A percentile compares a stretch with the other conserved stretches of the same genome.
Conservation (phyloP, 495 filamentous ascomycete genomes). For the Thermochaetoides thermophila region DNA sequence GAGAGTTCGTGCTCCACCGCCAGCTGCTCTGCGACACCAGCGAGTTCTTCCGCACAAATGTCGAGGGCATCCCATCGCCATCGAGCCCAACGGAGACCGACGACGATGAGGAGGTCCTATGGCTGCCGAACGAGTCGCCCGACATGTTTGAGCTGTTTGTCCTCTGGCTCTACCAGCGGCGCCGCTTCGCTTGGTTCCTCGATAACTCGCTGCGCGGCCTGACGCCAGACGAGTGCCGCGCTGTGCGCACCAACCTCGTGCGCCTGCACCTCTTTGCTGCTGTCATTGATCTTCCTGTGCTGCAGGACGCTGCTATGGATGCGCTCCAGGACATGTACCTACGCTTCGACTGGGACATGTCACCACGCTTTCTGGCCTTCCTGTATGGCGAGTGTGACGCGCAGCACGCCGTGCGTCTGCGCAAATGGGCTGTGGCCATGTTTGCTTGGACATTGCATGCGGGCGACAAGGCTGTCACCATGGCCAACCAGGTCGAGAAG, state of each 20-base stretch:
- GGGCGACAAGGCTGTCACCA: slow-evolving; percentile 6
- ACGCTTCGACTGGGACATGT: slow-evolving; percentile 34
- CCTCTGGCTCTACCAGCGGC: slow-evolving; percentile 28
- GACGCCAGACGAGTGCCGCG: slow-evolving; percentile 12
- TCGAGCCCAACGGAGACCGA: slow-evolving; percentile 5
- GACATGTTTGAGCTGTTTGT: slow-evolving; percentile 34
- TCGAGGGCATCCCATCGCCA: slow-evolving; percentile 17
- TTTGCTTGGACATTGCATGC: slow-evolving; percentile 28
- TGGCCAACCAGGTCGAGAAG: slow-evolving; percentile 16
- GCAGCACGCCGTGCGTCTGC: slow-evolving; percentile 24
- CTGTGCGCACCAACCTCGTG: slow-evolving; percentile 24
- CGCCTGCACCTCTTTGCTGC: slow-evolving; percentile 33
- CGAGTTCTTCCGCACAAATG: slow-evolving; percentile 25
- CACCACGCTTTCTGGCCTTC: slow-evolving; percentile 26
- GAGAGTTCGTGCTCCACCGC: slow-evolving; percentile 26
- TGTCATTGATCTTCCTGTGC: slow-evolving; percentile 21
- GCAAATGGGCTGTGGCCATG: slow-evolving; percentile 36
- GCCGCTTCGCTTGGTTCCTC: slow-evolving; percentile 22
- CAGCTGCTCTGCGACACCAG: slow-evolving; percentile 25
- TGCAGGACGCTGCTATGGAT: slow-evolving; percentile 35
- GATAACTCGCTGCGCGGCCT: slow-evolving; percentile 19
- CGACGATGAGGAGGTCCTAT: slow-evolving; percentile 17
- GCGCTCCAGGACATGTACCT: slow-evolving; percentile 35
- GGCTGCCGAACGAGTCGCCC: slow-evolving; percentile 27
- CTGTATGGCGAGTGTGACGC: slow-evolving; percentile 31